Conservation (phyloP, 345 rosid genomes). For the Eucalyptus pumila region DNA sequence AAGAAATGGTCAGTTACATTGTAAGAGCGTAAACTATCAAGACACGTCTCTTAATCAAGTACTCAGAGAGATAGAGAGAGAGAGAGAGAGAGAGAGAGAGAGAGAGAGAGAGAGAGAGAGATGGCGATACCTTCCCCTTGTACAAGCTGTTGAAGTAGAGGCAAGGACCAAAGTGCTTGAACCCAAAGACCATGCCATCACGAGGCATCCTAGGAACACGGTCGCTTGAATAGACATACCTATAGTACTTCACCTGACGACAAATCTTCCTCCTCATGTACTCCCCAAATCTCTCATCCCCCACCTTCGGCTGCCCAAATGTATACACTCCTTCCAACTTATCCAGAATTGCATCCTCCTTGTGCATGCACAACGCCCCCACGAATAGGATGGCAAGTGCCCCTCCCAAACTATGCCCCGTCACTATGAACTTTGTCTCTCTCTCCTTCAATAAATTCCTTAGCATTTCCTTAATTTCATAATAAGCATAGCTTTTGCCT, state of each 20-base stretch:
- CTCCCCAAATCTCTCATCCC: slow-evolving; percentile 29
- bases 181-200: slow-evolving; percentile 32
- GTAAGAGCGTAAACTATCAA: not conserved
- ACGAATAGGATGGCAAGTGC: slow-evolving; percentile 45
- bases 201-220: slow-evolving; percentile 40
- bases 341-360: slow-evolving; percentile 19
- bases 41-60: not conserved
- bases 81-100: not conserved
- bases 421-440: slow-evolving; percentile 33
- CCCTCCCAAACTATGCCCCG: slow-evolving; percentile 68
- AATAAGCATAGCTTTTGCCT: slow-evolving; percentile 33
- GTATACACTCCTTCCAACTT: slow-evolving; percentile 57
- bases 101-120: not conserved
- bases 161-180: slow-evolving; percentile 60
- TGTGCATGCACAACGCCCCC: slow-evolving; percentile 35
- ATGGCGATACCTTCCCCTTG: slow-evolving; percentile 20
- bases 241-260: slow-evolving; percentile 24
- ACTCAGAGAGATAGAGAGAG: not conserved
- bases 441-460: slow-evolving; percentile 5
- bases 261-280: slow-evolving; percentile 27
- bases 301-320: slow-evolving; percentile 73
- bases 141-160: slow-evolving; percentile 41
- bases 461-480: slow-evolving; percentile 29
- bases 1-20: not conserved
- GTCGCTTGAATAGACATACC: slow-evolving; percentile 54